These are phyloP conservation scores for Aspergillus aculeatinus DNA, from an alignment of 2,329 filamentous ascomycete genomes.

Conservation along the genomic window DNA sequence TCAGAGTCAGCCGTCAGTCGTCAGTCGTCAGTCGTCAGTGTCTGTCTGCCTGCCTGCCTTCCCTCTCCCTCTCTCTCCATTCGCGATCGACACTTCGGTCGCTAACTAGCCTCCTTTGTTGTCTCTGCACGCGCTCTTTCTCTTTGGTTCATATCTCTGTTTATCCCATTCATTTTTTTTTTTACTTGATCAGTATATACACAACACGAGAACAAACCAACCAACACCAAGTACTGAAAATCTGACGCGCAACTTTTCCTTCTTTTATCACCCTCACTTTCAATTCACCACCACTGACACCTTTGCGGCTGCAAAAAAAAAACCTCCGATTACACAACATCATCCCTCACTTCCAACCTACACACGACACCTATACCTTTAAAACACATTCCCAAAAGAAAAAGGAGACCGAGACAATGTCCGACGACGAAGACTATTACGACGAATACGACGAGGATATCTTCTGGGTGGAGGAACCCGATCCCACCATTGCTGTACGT, in stretches of 20 bases:
- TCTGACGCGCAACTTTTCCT: not conserved
- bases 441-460: constrained; percentile 39
- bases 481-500: constrained; percentile 37
- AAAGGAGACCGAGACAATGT: constrained; percentile 24
- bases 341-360: not conserved
- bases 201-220: not conserved
- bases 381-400: not conserved
- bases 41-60: not conserved
- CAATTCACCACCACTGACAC: too few relatives aligned
- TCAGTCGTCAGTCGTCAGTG: not conserved
- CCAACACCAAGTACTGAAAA: not conserved
- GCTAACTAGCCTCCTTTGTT: not conserved
- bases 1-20: not conserved
- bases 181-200: not conserved
- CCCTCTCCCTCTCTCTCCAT: not conserved
- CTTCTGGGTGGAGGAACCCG: constrained; percentile 36
- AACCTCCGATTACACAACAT: too few relatives aligned
- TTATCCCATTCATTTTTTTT: not conserved
- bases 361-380: too few relatives aligned
- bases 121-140: not conserved
- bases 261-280: too few relatives aligned
- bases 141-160: not conserved
- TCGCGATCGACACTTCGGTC: not conserved
- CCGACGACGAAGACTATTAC: constrained; percentile 40
- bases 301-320: too few relatives aligned